Conservation (phyloP, 345 rosid genomes). For the Chamaenerion angustifolium region DNA sequence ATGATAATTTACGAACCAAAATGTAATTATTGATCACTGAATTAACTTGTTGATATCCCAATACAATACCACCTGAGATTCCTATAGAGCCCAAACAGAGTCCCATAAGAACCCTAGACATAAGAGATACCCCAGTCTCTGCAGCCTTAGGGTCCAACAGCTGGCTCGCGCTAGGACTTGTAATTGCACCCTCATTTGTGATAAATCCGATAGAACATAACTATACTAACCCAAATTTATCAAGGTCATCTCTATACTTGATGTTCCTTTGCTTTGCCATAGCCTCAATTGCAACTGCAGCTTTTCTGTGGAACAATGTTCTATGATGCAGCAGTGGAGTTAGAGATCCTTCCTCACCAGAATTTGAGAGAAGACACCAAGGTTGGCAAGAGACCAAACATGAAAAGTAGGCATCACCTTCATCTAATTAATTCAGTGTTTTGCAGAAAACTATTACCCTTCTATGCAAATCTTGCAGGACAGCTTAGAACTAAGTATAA, state of each 20-base stretch:
- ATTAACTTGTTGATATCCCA: no score
- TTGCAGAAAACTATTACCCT: not conserved
- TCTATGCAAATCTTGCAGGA: no score
- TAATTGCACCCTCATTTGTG: conserved; percentile 50
- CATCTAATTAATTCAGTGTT: not conserved
- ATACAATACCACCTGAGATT: no score
- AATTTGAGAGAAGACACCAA: conserved; percentile 30
- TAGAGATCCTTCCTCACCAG: conserved; percentile 31
- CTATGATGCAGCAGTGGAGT: conserved; percentile 30
- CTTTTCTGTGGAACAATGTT: conserved; percentile 47
- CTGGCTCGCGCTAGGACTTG: conserved; percentile 61
- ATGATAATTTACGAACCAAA: no score
- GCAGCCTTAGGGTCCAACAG: conserved; percentile 50
- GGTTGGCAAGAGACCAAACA: conserved; percentile 55
- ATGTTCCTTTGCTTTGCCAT: conserved; percentile 33
- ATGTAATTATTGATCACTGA: no score
- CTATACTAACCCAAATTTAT: conserved; percentile 20
- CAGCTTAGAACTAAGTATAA: no score
- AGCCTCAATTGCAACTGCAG: conserved; percentile 33
- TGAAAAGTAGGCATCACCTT: conserved; percentile 35
- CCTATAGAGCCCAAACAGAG: conserved; percentile 17
- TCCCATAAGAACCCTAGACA: conserved; percentile 13
- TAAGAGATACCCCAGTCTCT: conserved; percentile 35
- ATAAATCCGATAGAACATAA: conserved; percentile 38
- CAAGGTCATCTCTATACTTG: conserved; percentile 30